Evolutionary conservation across 768 basidiomycete genomes (phyloP).

Genomic region (Wakefieldia striispora): DNA sequence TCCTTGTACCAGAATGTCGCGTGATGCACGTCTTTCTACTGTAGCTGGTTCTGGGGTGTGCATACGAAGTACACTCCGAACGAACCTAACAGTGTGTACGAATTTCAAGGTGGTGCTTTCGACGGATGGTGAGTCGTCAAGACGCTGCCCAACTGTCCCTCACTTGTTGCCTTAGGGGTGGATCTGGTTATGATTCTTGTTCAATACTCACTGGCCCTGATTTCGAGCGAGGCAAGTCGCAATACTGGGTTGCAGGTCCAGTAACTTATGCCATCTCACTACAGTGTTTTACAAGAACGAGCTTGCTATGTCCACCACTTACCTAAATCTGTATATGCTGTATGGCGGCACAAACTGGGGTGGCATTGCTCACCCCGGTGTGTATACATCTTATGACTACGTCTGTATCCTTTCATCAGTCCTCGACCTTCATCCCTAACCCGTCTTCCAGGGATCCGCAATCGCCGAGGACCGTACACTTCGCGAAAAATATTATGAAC

Average conservation of each 20-base stretch:
- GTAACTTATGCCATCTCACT: slow-evolving; percentile 1
- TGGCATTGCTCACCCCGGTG: slow-evolving; percentile 50
- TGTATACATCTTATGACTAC: slow-evolving; percentile 63
- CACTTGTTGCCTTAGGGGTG: slow-evolving; percentile 18
- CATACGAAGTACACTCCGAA: slow-evolving; percentile 21
- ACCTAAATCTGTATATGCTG: slow-evolving; percentile 52
- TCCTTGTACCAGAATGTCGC: background rate
- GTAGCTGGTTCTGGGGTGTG: slow-evolving; percentile 41
- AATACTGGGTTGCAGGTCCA: background rate
- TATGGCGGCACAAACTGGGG: slow-evolving; percentile 69
- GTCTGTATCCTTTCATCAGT: slow-evolving; percentile 19
- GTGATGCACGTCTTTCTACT: background rate
- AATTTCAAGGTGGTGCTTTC: slow-evolving; percentile 45
- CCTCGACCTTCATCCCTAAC: background rate
- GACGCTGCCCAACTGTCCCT: slow-evolving; percentile 4
- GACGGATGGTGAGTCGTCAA: slow-evolving; percentile 49
- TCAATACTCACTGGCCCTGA: slow-evolving; percentile 23
- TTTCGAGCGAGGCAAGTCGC: slow-evolving; percentile 22
- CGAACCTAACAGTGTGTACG: slow-evolving; percentile 22
- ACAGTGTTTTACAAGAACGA: slow-evolving; percentile 24
- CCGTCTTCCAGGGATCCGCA: slow-evolving; percentile 39
- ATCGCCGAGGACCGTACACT: slow-evolving; percentile 52
- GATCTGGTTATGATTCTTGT: slow-evolving; percentile 20
- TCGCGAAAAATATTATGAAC: slow-evolving; percentile 52
- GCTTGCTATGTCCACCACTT: slow-evolving; percentile 13